Evolutionary conservation across 1,139 yeast species (phyloP).

Genomic region (Suhomyces bokatorum): DNA sequence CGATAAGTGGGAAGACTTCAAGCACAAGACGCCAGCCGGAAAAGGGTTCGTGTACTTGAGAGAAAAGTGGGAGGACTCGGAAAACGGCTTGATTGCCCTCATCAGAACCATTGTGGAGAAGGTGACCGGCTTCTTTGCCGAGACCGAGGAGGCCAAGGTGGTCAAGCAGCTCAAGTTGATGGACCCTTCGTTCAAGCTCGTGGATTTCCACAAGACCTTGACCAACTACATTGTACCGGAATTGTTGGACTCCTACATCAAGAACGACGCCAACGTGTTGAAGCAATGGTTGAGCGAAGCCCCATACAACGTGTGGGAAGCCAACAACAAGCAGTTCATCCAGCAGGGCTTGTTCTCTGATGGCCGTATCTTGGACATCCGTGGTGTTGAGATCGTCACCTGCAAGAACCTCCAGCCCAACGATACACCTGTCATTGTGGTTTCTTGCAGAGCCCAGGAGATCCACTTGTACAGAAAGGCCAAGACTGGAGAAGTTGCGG

Average conservation of each 20-base stretch:
- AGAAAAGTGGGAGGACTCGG: constrained; percentile 89
- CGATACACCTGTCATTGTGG: constrained; percentile 89
- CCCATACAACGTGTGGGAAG: constrained; percentile 92
- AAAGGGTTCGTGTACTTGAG: constrained; percentile 61
- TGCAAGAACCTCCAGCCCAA: constrained; percentile 89
- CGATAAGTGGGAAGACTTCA: constrained; percentile 69
- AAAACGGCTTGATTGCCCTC: constrained; percentile 83
- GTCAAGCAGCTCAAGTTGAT: constrained; percentile 79
- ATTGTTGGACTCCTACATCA: constrained; percentile 90
- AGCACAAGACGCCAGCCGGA: constrained; percentile 69
- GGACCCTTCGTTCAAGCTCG: constrained; percentile 86
- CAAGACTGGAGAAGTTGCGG: constrained; percentile 92
- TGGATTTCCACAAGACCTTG: constrained; percentile 77
- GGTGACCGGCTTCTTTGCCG: constrained; percentile 86
- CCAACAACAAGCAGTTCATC: constrained; percentile 87
- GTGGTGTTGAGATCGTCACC: constrained; percentile 92
- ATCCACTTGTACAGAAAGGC: constrained; percentile 85
- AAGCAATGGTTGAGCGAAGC: constrained; percentile 96
- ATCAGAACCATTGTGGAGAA: constrained; percentile 80
- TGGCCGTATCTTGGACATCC: constrained; percentile 86
- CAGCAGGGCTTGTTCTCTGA: constrained; percentile 93
- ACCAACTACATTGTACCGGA: constrained; percentile 95
- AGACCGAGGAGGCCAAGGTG: constrained; percentile 94
- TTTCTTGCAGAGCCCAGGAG: constrained; percentile 96
- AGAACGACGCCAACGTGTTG: constrained; percentile 81